These are phyloP conservation scores for Cicer cuneatum DNA, from an alignment of 306 rosid genomes.

Conservation along the genomic window DNA sequence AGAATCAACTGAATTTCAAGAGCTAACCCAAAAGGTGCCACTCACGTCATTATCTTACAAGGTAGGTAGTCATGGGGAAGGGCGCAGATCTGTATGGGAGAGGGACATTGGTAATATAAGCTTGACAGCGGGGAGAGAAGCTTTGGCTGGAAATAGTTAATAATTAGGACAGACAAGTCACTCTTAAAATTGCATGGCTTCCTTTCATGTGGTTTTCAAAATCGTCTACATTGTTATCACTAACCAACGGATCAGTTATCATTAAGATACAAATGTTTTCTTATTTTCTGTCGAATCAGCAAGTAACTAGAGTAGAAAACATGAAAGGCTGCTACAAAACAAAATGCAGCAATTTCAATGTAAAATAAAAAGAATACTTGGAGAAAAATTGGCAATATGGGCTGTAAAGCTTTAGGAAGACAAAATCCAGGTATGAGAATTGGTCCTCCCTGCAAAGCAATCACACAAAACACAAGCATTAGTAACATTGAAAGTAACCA, in stretches of 20 bases:
- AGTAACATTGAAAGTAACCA: slow-evolving; percentile 23
- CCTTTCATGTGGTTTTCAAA: background rate
- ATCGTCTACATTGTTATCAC: background rate
- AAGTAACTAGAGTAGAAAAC: slow-evolving; percentile 30
- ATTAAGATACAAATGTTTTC: background rate
- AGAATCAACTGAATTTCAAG: background rate
- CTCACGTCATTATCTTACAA: background rate
- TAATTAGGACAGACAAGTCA: background rate
- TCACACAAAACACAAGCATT: slow-evolving; percentile 23
- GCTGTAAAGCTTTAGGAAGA: slow-evolving; percentile 97
- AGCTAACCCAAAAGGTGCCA: background rate
- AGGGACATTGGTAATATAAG: background rate
- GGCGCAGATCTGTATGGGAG: background rate
- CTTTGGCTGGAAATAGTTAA: background rate
- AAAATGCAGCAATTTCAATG: slow-evolving; percentile 25
- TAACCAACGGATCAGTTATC: background rate
- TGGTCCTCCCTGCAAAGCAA: slow-evolving; percentile 84
- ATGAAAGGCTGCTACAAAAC: background rate
- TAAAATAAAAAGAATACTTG: slow-evolving; percentile 61
- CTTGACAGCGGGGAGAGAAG: background rate
- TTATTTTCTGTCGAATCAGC: background rate
- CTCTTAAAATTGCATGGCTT: background rate
- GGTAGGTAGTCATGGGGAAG: background rate
- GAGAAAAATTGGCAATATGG: slow-evolving; percentile 91
- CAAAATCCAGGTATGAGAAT: slow-evolving; percentile 90